Percentiles rank a stretch among this genome's conserved stretches.
Conservation (phyloP, 371 early-diverging fungal genomes). For the Mucor ambiguus region DNA sequence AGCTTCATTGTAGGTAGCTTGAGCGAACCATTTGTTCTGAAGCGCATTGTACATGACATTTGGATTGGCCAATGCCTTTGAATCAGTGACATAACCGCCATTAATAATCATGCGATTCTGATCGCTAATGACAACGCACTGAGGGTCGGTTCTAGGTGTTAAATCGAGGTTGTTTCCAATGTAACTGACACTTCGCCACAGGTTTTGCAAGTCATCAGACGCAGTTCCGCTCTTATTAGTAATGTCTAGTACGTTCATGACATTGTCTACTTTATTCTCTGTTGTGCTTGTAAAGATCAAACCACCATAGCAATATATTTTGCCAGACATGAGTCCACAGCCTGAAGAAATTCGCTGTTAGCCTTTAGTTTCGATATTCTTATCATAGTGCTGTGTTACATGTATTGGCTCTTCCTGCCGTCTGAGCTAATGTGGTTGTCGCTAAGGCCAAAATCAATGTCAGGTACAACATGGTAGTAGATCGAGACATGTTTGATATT, state of each 20-base stretch:
- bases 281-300: not conserved
- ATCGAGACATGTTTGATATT: not conserved
- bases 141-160: not conserved
- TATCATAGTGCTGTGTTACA: not conserved
- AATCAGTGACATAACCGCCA: not conserved
- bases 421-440: not conserved
- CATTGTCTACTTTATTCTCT: not conserved
- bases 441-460: not conserved
- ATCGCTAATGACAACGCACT: not conserved
- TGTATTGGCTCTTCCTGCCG: slow-evolving; percentile 2
- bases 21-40: not conserved
- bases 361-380: not conserved
- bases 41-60: slow-evolving; percentile 6
- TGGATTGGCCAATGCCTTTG: not conserved
- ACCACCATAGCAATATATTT: slow-evolving; percentile 8
- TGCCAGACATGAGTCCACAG: slow-evolving; percentile 9
- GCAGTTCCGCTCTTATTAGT: not conserved
- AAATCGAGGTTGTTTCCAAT: not conserved
- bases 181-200: not conserved
- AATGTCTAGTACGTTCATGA: slow-evolving; percentile 1
- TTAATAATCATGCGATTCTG: not conserved
- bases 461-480: not conserved
- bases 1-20: not conserved
- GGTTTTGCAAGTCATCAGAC: not conserved
- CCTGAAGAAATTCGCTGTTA: not conserved